These are phyloP conservation scores for Globisporangium radiosum DNA, from an alignment of 352 stramenopile species.

Conservation along the genomic window DNA sequence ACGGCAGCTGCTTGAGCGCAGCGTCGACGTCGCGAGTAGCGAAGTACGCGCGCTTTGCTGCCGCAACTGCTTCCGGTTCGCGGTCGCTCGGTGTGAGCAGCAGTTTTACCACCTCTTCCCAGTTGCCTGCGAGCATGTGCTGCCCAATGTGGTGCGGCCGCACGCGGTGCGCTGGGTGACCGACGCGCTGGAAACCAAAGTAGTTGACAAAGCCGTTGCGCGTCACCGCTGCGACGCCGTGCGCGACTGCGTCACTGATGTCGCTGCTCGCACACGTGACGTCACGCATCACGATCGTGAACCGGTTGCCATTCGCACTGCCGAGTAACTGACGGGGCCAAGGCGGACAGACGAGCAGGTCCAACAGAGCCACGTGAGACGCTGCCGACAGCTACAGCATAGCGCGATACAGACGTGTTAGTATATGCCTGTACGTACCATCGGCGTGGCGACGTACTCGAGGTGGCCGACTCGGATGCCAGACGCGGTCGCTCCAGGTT, in stretches of 20 bases:
- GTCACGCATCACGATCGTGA: constrained; percentile 43
- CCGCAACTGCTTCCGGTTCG: constrained; percentile 24
- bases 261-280: constrained; percentile 17
- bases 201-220: constrained; percentile 67
- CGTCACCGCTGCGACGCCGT: constrained; percentile 23
- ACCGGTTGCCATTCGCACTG: constrained; percentile 49
- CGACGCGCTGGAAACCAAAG: constrained; percentile 79
- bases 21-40: constrained; percentile 40
- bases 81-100: constrained; percentile 33
- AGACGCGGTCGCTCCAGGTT: constrained; percentile 2
- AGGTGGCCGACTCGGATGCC: constrained; percentile 42
- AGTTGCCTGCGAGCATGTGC: constrained; percentile 56
- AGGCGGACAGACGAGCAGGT: background rate
- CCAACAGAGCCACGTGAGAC: background rate
- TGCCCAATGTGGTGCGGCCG: constrained; percentile 67
- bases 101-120: constrained; percentile 37
- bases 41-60: constrained; percentile 43
- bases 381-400: background rate
- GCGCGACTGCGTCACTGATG: constrained; percentile 15
- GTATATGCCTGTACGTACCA: constrained; percentile 21
- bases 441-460: constrained; percentile 36
- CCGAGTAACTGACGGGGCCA: constrained; percentile 30
- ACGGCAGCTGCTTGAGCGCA: constrained; percentile 47
- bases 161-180: constrained; percentile 30
- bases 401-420: no score